Conservation (phyloP, 768 basidiomycete species). For the Leccinum subgranulosum region DNA sequence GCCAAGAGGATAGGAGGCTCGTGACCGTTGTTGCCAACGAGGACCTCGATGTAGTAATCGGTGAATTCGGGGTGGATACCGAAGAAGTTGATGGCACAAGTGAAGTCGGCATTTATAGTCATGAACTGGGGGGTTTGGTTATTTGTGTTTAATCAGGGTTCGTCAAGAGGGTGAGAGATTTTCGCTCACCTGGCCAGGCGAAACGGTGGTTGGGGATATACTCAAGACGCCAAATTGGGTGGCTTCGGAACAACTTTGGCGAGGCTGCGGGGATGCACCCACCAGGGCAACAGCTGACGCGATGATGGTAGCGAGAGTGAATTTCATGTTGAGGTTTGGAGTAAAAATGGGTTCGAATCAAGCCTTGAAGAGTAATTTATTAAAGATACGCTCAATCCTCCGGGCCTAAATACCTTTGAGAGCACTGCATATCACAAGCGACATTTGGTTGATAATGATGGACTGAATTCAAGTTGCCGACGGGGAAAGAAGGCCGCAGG, state of each 20-base stretch:
- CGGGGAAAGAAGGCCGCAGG: constrained; percentile 7
- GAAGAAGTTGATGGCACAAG: constrained; percentile 22
- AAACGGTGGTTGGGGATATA: constrained; percentile 20
- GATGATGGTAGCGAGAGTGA: constrained; percentile 9
- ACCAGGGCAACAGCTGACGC: constrained; percentile 12
- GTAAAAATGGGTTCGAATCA: not conserved
- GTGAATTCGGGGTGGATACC: constrained; percentile 21
- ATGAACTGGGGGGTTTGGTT: constrained; percentile 11
- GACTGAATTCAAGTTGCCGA: not conserved
- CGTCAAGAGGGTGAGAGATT: not conserved
- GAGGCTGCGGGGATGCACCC: constrained; percentile 16
- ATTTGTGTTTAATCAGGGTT: constrained; percentile 1
- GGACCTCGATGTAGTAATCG: constrained; percentile 36
- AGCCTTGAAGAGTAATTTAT: not conserved
- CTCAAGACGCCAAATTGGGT: constrained; percentile 15
- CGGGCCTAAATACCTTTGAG: constrained; percentile 9
- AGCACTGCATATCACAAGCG: not conserved
- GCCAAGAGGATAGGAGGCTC: constrained; percentile 30
- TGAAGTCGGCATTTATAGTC: constrained; percentile 22
- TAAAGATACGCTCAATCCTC: not conserved
- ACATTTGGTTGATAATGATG: not conserved
- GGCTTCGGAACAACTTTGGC: constrained; percentile 23
- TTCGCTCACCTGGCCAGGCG: constrained; percentile 24
- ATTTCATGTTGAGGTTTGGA: not conserved
- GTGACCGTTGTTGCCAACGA: constrained; percentile 28